These are phyloP conservation scores for Wallacemonas collosoma DNA, from an alignment of 208 protist species.

Conservation along the genomic window DNA sequence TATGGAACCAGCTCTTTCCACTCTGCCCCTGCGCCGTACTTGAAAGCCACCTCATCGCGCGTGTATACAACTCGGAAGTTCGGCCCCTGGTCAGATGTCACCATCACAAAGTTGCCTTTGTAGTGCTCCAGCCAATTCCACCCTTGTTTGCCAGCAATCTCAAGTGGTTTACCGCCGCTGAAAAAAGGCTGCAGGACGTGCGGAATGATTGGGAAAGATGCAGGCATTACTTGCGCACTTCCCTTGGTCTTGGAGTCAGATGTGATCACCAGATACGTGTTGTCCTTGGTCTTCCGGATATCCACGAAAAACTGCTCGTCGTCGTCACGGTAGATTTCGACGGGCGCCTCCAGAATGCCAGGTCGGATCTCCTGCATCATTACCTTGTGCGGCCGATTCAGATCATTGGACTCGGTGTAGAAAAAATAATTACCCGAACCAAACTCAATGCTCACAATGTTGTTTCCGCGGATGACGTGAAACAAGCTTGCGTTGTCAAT, in stretches of 20 bases:
- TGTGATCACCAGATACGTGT: conserved; percentile 80
- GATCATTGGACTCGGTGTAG: conserved; percentile 90
- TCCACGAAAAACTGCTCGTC: conserved; percentile 92
- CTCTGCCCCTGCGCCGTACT: conserved; percentile 44
- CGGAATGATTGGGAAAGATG: conserved; percentile 85
- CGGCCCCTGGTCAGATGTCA: conserved; percentile 78
- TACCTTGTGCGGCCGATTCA: conserved; percentile 84
- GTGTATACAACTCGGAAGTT: conserved; percentile 85
- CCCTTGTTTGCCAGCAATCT: conserved; percentile 72
- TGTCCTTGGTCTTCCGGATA: conserved; percentile 88
- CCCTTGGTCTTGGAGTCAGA: conserved; percentile 88
- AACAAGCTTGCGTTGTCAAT: conserved; percentile 89
- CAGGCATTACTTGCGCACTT: conserved; percentile 73
- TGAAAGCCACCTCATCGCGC: conserved; percentile 81
- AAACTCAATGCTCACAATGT: conserved; percentile 93
- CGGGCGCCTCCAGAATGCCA: conserved; percentile 77
- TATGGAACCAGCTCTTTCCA: conserved; percentile 91
- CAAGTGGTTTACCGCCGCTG: conserved; percentile 59
- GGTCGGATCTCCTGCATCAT: conserved; percentile 91
- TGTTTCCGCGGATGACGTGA: conserved; percentile 89
- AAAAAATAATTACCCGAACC: conserved; percentile 84
- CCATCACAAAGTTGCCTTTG: conserved; percentile 85
- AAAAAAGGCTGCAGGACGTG: conserved; percentile 70
- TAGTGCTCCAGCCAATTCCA: conserved; percentile 93
- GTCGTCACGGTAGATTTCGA: conserved; percentile 87